phyloP scores from a whole-genome alignment of 2,329 filamentous ascomycete species.

The Sordariomycetes sp. region DNA sequence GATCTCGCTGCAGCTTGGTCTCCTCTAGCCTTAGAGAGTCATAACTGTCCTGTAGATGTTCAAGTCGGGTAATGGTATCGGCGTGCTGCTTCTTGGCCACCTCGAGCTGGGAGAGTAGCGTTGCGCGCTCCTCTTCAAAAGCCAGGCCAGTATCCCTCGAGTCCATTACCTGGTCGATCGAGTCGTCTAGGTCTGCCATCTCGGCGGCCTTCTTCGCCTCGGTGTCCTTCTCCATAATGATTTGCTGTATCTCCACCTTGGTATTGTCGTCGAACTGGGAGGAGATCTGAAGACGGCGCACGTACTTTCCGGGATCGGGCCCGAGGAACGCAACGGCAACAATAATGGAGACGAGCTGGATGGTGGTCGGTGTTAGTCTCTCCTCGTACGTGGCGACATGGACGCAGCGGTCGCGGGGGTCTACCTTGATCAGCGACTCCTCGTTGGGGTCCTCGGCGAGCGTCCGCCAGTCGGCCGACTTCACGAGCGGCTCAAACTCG shows the following conservation, averaged over 20 bases:
- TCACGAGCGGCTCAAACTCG: constrained; percentile 39
- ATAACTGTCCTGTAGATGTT: constrained; percentile 49
- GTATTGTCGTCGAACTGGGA: constrained; percentile 24
- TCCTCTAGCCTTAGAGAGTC: constrained; percentile 57
- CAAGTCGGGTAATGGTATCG: constrained; percentile 47
- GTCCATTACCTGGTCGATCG: constrained; percentile 27
- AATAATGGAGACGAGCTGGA: constrained; percentile 51
- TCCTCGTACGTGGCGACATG: not conserved
- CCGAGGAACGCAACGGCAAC: constrained; percentile 51
- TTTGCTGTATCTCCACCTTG: constrained; percentile 33
- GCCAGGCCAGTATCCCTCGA: constrained; percentile 43
- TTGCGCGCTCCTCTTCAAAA: constrained; percentile 43
- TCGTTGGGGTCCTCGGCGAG: constrained; percentile 46
- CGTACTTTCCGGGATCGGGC: constrained; percentile 42
- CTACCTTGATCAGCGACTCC: constrained; percentile 42
- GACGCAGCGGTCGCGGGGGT: constrained; percentile 1
- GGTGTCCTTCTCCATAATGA: constrained; percentile 29
- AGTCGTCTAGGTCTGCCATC: constrained; percentile 25
- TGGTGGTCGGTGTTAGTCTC: constrained; percentile 17
- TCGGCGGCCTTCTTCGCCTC: constrained; percentile 13
- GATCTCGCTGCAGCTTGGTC: constrained; percentile 43
- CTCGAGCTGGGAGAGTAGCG: constrained; percentile 39
- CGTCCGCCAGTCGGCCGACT: constrained; percentile 43
- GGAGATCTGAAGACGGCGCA: constrained; percentile 29
- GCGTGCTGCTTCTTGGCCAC: constrained; percentile 44